A percentile compares a stretch with the other conserved stretches of the same genome.
phyloP scores from a whole-genome alignment of 2,329 filamentous ascomycete species.

The Chaetoscypha palmicola region DNA sequence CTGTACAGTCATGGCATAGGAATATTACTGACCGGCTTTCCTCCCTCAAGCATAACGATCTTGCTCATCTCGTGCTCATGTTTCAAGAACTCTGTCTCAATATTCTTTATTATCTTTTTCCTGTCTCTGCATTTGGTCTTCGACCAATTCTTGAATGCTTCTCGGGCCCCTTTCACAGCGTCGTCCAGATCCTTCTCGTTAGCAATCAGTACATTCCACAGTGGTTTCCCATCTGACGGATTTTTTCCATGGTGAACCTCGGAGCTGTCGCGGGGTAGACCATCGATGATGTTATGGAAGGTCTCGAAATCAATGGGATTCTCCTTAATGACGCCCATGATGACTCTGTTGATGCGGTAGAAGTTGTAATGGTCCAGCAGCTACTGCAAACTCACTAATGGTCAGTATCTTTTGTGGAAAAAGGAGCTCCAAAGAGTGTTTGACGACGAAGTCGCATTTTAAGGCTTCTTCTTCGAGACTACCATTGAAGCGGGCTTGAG shows the following conservation, averaged over 20 bases:
- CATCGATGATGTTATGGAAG: conserved; percentile 16
- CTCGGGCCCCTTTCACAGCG: conserved; percentile 29
- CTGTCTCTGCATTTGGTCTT: conserved; percentile 38
- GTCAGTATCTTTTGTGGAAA: no score
- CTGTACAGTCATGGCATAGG: conserved; percentile 5
- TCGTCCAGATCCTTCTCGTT: conserved; percentile 30
- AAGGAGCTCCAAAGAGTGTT: no score
- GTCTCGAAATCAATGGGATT: conserved; percentile 6
- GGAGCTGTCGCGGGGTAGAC: conserved; percentile 5
- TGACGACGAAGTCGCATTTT: no score
- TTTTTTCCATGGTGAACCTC: conserved; percentile 19
- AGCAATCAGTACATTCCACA: conserved; percentile 33
- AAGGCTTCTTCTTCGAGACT: no score
- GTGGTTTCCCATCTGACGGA: conserved; percentile 14
- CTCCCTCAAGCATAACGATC: conserved; percentile 42
- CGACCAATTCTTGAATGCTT: conserved; percentile 42
- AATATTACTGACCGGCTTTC: conserved; percentile 39
- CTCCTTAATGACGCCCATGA: conserved; percentile 2
- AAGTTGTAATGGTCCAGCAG: no score
- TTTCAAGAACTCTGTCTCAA: conserved; percentile 7
- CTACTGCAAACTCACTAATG: no score
- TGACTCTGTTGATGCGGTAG: no score
- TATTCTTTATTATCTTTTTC: conserved; percentile 32
- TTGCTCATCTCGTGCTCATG: conserved; percentile 33
- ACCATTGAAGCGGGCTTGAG: no score